These are phyloP conservation scores for Saccharomyces paradoxus DNA, from an alignment of 805 yeast genomes.

Conservation along the genomic window DNA sequence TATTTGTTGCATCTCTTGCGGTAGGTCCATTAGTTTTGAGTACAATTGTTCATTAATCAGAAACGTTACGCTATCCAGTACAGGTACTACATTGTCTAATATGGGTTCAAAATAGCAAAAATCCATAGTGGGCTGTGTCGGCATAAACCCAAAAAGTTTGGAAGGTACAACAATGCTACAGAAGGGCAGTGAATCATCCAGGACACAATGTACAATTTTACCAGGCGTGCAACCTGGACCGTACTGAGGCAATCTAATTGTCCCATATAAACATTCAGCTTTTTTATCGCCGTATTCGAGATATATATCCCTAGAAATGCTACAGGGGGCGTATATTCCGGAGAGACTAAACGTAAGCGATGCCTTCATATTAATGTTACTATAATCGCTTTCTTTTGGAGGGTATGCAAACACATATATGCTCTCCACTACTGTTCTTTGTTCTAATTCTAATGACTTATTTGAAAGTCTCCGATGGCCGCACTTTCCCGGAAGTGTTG, in stretches of 20 bases:
- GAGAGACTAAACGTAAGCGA: neutral
- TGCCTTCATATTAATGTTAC: neutral
- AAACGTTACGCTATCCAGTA: constrained; percentile 10
- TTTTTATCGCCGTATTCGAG: neutral
- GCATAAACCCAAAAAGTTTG: constrained; percentile 4
- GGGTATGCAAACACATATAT: too few species aligned
- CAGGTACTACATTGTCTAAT: constrained; percentile 5
- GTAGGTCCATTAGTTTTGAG: constrained; percentile 13
- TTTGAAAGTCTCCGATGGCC: neutral
- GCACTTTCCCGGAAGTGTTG: neutral
- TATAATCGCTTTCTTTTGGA: too few species aligned
- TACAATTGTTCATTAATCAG: constrained; percentile 14
- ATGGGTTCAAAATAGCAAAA: constrained; percentile 10
- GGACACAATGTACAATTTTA: constrained; percentile 3
- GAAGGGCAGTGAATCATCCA: constrained; percentile 7
- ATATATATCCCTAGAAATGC: neutral
- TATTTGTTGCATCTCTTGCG: constrained; percentile 10
- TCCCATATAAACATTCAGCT: constrained; percentile 5
- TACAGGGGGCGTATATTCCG: neutral
- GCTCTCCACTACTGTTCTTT: neutral
- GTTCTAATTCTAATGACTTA: neutral
- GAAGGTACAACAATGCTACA: constrained; percentile 11
- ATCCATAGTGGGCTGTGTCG: constrained; percentile 10
- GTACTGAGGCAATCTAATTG: constrained; percentile 7
- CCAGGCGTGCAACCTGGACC: constrained; percentile 1